Evolutionary conservation across 805 yeast genomes (phyloP), one percentile per base, ranked within the genome.

Genomic region (Yarrowia alimentaria): DNA sequence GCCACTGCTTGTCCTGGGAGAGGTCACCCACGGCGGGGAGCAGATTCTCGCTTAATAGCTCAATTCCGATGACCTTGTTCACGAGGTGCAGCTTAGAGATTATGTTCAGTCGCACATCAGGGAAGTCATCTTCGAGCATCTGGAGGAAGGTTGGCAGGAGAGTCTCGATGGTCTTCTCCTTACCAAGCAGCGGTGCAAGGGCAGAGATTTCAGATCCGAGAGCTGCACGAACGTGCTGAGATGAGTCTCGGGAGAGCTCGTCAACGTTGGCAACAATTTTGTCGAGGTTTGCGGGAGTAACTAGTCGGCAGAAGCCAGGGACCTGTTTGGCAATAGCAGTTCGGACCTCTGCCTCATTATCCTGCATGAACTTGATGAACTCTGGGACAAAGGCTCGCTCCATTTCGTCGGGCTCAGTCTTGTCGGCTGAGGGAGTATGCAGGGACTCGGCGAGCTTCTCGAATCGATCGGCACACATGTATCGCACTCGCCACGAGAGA

Each of bases 401-500:
- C 22, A 73, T 69, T 30, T 76, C 78, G 43, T 78, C 74, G 55
- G 75, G 72, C 58, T 74, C 72, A 6, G 33, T 26, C 25, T 40
- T 40, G 25, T 40, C 47, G 19, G 28, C 47, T 18, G 25, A n/a
- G n/a, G n/a, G n/a, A n/a, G n/a, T n/a, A n/a, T n/a, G n/a, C 61
- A 90, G 81, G 57, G 79, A 80, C 13, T 69, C 59, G 1, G 94
- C 87, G 54, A 93, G 76, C 56, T 74, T 72, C 59, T 82, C 86
- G 63, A 89, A 90, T 60, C 89, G 77, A 65, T 91, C 97, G n/a
- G 97, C 96, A 25, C 95, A 95, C 82, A 93, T 89, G 69, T 91
- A 93, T 62, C 99, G 82, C 53, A 93, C 98, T 68, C 99, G 81
- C 99, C 99, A 93, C 62, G 95, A 84, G 68, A 86, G 88, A 70